Conservation (phyloP, 2,329 filamentous ascomycete genomes). For the Xylaria sp. region DNA sequence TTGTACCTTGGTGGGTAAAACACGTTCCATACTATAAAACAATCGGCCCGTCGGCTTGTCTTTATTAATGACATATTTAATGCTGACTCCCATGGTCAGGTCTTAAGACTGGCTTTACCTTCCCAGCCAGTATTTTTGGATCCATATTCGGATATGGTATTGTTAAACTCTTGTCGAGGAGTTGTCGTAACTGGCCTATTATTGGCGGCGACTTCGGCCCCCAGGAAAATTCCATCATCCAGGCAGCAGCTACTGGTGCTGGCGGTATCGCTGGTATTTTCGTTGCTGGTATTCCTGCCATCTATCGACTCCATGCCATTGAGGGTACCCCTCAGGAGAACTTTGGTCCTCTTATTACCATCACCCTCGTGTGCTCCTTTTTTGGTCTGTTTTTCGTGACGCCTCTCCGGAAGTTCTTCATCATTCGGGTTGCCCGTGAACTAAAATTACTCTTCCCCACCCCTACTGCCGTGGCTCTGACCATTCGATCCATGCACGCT, state of each 20-base stretch:
- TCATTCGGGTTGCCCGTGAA: conserved; percentile 71
- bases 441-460: conserved; percentile 68
- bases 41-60: conserved; percentile 25
- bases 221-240: conserved; percentile 66
- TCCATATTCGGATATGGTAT: conserved; percentile 67
- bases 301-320: conserved; percentile 63
- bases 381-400: conserved; percentile 73
- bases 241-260: conserved; percentile 64
- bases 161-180: conserved; percentile 59
- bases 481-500: conserved; percentile 68
- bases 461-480: conserved; percentile 66
- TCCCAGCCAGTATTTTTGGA: conserved; percentile 56
- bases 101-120: conserved; percentile 59
- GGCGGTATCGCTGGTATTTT: conserved; percentile 65
- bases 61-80: background rate
- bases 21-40: background rate
- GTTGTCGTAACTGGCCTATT: conserved; percentile 57
- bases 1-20: conserved; percentile 63
- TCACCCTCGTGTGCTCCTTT: conserved; percentile 70
- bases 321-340: conserved; percentile 59
- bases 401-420: conserved; percentile 73
- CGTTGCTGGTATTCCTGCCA: conserved; percentile 64
- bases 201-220: conserved; percentile 65
- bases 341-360: conserved; percentile 66
- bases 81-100: conserved; percentile 44